Percentiles rank a stretch among this genome's conserved stretches.
Conservation (phyloP, 306 rosid species). For the Corylus americana region DNA sequence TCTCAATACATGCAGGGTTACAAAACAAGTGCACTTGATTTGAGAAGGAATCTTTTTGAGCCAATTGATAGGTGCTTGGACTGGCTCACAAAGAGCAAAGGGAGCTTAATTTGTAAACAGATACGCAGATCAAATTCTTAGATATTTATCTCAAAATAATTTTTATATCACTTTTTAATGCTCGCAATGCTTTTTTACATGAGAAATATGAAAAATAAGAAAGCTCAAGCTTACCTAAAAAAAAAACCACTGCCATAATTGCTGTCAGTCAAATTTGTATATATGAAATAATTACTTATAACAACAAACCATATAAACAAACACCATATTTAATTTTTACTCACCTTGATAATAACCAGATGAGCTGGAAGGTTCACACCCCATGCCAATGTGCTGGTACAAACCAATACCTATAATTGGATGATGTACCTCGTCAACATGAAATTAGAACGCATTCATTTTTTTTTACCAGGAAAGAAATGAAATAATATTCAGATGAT, state of each 20-base stretch:
- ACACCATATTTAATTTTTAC: slow-evolving; percentile 14
- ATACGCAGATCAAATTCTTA: neutral
- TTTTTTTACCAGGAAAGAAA: neutral
- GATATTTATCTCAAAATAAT: neutral
- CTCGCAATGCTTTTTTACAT: neutral
- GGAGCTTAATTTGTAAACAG: neutral
- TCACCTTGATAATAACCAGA: slow-evolving; percentile 93
- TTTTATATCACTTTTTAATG: neutral
- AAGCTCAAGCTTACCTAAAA: neutral
- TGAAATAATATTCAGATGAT: slow-evolving; percentile 18
- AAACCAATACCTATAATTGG: slow-evolving; percentile 68
- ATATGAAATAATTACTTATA: slow-evolving; percentile 17
- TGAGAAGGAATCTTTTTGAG: neutral
- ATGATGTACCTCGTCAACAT: slow-evolving; percentile 24
- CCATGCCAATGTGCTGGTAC: slow-evolving; percentile 99
- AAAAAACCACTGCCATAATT: neutral
- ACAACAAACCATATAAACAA: slow-evolving; percentile 19
- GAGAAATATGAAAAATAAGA: neutral
- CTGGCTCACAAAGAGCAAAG: neutral
- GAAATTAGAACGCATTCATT: neutral
- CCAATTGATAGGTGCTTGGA: neutral
- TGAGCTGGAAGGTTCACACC: slow-evolving; percentile 99
- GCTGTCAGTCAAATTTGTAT: neutral
- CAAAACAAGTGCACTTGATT: neutral
- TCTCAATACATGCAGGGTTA: neutral